Conservation (phyloP, 2,329 filamentous ascomycete species). For the Cyanodermella asteris region DNA sequence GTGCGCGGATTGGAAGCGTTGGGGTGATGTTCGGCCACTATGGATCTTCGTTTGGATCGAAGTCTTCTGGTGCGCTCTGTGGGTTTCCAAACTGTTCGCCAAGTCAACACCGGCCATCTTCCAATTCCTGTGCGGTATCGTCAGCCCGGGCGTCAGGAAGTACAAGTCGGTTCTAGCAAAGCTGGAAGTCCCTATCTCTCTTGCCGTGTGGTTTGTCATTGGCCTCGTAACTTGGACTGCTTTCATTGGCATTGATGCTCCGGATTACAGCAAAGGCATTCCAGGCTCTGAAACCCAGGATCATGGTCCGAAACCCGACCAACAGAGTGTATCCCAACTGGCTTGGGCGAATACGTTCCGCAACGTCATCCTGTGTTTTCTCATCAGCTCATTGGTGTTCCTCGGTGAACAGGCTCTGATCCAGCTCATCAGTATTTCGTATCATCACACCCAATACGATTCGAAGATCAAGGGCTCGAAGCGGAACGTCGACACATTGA, state of each 20-base stretch:
- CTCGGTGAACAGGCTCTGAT: slow-evolving; percentile 37
- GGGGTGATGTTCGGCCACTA: slow-evolving; percentile 29
- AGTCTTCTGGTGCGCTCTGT: slow-evolving; percentile 40
- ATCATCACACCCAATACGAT: slow-evolving; percentile 45
- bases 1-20: too few species aligned
- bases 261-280: too few species aligned
- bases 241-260: background rate
- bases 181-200: slow-evolving; percentile 37
- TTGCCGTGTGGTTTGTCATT: slow-evolving; percentile 40
- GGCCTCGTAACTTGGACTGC: slow-evolving; percentile 23
- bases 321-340: too few species aligned
- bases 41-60: slow-evolving; percentile 46
- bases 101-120: slow-evolving; percentile 37
- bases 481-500: slow-evolving; percentile 58
- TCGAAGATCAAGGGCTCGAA: slow-evolving; percentile 71
- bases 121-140: slow-evolving; percentile 37
- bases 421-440: slow-evolving; percentile 45
- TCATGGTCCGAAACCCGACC: slow-evolving; percentile 22
- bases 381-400: slow-evolving; percentile 34
- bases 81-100: slow-evolving; percentile 37
- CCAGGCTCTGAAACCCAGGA: slow-evolving; percentile 9
- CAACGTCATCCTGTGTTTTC: too few species aligned
- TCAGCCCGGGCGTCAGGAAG: slow-evolving; percentile 42
- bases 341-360: too few species aligned
- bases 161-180: slow-evolving; percentile 36